A percentile compares a stretch with the other conserved stretches of the same genome.
phyloP scores from a whole-genome alignment of 345 rosid genomes.

The Citrus maxima region DNA sequence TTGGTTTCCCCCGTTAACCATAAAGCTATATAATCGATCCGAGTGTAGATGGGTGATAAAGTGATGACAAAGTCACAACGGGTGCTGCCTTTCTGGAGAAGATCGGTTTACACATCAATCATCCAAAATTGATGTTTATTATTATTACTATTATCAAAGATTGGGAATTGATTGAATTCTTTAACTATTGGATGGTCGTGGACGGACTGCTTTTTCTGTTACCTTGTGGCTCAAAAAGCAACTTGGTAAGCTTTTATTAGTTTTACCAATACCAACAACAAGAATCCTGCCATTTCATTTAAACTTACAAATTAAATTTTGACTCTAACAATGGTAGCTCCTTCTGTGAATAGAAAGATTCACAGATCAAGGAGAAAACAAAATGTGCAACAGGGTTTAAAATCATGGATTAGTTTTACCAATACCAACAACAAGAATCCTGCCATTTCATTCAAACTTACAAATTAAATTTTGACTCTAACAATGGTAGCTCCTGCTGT shows the following conservation, averaged over 20 bases:
- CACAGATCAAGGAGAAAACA: slow-evolving; percentile 28
- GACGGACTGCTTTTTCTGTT: not conserved
- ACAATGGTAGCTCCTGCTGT: slow-evolving; percentile 8
- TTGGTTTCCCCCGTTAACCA: no score
- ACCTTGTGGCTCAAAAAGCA: not conserved
- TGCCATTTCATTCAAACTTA: not conserved
- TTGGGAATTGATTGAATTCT: not conserved
- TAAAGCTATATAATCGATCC: no score
- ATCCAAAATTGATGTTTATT: no score
- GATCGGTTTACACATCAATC: no score
- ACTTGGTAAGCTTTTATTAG: not conserved
- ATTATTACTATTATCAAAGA: no score
- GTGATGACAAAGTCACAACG: no score
- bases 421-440: not conserved
- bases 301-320: not conserved
- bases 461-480: not conserved
- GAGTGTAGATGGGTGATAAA: no score
- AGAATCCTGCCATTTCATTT: not conserved
- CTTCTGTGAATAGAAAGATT: slow-evolving; percentile 55
- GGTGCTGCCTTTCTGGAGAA: no score
- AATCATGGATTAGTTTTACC: not conserved
- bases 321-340: not conserved
- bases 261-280: not conserved
- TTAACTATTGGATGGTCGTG: no score
- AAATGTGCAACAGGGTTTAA: not conserved